A percentile compares a stretch with the other conserved stretches of the same genome.
Evolutionary conservation across 805 yeast species (phyloP).

Genomic region (Spencermartinsiella europaea): DNA sequence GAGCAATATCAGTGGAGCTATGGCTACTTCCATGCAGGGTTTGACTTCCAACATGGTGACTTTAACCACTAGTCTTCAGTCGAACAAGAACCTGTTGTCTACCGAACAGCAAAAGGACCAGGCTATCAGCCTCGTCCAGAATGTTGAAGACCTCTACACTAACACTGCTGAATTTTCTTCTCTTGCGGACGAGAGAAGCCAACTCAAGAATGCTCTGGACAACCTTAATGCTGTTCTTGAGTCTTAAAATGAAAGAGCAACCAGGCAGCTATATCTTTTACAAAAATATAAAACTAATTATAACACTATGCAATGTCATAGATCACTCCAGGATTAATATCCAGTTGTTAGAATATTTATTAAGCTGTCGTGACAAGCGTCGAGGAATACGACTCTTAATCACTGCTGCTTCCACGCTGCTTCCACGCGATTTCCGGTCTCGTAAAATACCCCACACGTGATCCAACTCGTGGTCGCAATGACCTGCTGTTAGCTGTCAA

Average conservation of each 20-base stretch:
- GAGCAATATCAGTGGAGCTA: neutral
- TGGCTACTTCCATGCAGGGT: neutral
- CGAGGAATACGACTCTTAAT: no score
- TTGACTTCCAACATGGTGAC: neutral
- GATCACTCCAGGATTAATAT: no score
- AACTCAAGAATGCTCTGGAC: neutral
- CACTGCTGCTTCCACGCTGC: no score
- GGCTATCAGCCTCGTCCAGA: neutral
- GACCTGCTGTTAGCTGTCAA: constrained; percentile 7
- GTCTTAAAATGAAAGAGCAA: no score
- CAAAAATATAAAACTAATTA: no score
- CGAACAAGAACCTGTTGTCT: neutral
- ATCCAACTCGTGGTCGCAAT: neutral
- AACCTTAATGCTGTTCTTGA: neutral
- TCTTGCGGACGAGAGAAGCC: neutral
- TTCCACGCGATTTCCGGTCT: no score
- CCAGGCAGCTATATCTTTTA: no score
- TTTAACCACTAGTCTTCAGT: neutral
- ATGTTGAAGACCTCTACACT: neutral
- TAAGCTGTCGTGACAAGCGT: no score
- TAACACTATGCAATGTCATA: no score
- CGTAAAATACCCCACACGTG: no score
- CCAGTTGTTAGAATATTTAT: no score
- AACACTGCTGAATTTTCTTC: neutral
- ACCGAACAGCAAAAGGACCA: neutral